Evolutionary conservation across 768 basidiomycete genomes (phyloP), one percentile per base, ranked within the genome.

Genomic region (Butyriboletus loyo): DNA sequence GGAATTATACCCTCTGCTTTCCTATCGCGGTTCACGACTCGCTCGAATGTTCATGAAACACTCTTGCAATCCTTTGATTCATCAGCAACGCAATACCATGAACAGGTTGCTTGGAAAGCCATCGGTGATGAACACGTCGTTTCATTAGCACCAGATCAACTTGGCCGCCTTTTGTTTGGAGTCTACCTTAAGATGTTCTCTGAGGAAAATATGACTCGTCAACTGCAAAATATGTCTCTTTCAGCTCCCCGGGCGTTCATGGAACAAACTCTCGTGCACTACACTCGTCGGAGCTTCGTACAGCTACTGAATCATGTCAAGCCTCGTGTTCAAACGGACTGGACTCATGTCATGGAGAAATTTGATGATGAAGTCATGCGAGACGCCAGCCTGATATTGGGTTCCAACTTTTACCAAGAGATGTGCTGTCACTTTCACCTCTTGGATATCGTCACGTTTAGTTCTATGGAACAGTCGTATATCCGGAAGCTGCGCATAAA

Each of bases 261-360:
- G 1, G 50, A 49, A 13, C 57, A 63, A 11, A 60, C 52, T 28
- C 53, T 70, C 28, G 25, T 74, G 21, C 78, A 79, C 53, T 83
- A 85, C 56, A 72, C 65, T 10, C 75, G 84, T 13, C 68, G 68
- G 34, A 76, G 73, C 30, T 82, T 84, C 46, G 80, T 69, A 1
- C 55, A 70, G 3, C 64, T 86, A 37, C 63, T 85, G 15, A 58
- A 60, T 15, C 57, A 74, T 13, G 66, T 81, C 31, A 75, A 73
- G 52, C 64, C 63, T 21, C 65, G 70, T 35, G 62, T 75, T 7
- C 52, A 54, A 22, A 58, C 66, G 2, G 65, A 76, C 39, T 86
- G 85, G 85, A 45, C 25, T 0, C 51, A 64, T 22, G 65, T 72
- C 10, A 74, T 86, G 71, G 55, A 59, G 9, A 44, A 53, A 46